Evolutionary conservation across 352 stramenopile genomes (phyloP), one percentile per base, ranked within the genome.

Genomic region (Phytopythium oedochilum): DNA sequence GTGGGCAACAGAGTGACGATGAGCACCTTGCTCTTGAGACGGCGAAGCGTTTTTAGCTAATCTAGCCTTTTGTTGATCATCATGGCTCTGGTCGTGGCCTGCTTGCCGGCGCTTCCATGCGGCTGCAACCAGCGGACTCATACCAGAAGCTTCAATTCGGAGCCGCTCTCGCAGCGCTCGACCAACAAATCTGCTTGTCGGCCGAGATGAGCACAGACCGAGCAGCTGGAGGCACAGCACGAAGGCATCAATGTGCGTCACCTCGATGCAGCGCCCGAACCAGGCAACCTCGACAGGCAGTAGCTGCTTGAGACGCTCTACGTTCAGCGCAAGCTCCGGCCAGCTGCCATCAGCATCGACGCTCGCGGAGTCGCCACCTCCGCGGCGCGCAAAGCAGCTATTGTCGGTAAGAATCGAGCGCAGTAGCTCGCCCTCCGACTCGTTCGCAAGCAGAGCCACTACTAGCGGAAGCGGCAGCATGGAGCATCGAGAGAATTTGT

Each of bases 391-490:
- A 15, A 53, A 53, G 17, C 59, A 59, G 49, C 57, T 53, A 31
- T 57, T 65, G 17, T 67, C 60, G 12, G 62, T 71, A 42, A 78
- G 23, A 0, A 74, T 58, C 6, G 53, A 73, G 23, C 57, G 61
- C 31, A 86, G 64, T 25, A 89, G 63, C 3, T 85, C 66, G 1
- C 75, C 68, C 52, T 89, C 76, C 8, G 52, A 75, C 48, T 85
- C 79, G 48, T 88, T 89, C n/a, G 79, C 76, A 9, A 89, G 69
- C 26, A 89, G 59, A 18, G 73, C 74, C 29, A 88, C 67, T 2
- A 55, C 75, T 14, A 89, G 67, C 20, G 79, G 76, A 2, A 89
- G 51, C 17, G 79, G 79, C 2, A 89, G 31, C 60, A 78, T 81
- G 44, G 76, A 86, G 28, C 63, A 86, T 14, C 57, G 55, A 0